Conservation (phyloP, 2,329 filamentous ascomycete species). For the Exophiala sp. region DNA sequence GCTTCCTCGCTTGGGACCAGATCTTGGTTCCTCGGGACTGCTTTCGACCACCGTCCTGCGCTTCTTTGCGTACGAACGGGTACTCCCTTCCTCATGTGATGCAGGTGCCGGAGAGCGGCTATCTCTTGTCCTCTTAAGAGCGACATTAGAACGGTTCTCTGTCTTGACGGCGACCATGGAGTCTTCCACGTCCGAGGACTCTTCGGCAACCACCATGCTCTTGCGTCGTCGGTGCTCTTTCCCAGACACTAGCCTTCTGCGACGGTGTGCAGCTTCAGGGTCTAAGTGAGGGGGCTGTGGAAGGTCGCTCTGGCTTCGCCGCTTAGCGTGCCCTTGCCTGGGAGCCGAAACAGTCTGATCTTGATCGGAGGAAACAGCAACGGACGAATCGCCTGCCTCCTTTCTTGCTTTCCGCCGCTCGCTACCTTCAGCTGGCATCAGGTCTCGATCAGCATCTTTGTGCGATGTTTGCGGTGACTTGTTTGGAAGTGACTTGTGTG, state of each 20-base stretch:
- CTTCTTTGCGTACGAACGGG: slow-evolving; percentile 38
- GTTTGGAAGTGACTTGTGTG: slow-evolving; percentile 21
- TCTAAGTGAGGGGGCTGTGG: slow-evolving; percentile 20
- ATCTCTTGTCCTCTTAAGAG: slow-evolving; percentile 41
- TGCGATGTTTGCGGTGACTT: slow-evolving; percentile 18
- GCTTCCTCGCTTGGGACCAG: slow-evolving; percentile 20
- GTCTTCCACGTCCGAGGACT: slow-evolving; percentile 28
- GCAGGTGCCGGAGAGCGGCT: slow-evolving; percentile 39
- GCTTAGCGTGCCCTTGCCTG: slow-evolving; percentile 21
- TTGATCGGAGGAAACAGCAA: slow-evolving; percentile 29
- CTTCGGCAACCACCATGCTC: slow-evolving; percentile 30
- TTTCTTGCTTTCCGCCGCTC: slow-evolving; percentile 15
- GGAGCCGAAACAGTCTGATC: slow-evolving; percentile 20
- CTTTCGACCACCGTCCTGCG: slow-evolving; percentile 43
- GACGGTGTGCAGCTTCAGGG: slow-evolving; percentile 22
- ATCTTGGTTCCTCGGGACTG: slow-evolving; percentile 32
- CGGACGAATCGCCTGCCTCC: slow-evolving; percentile 18
- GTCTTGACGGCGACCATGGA: slow-evolving; percentile 13
- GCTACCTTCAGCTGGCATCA: slow-evolving; percentile 3
- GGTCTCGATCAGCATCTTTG: slow-evolving; percentile 16
- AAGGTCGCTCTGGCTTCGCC: slow-evolving; percentile 29
- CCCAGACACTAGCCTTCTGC: slow-evolving; percentile 28
- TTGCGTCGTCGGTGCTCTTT: slow-evolving; percentile 28
- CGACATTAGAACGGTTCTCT: slow-evolving; percentile 10
- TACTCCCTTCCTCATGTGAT: slow-evolving; percentile 9